These are phyloP conservation scores for Aspergillus sp. DNA, from an alignment of 2,329 filamentous ascomycete genomes.

Conservation along the genomic window DNA sequence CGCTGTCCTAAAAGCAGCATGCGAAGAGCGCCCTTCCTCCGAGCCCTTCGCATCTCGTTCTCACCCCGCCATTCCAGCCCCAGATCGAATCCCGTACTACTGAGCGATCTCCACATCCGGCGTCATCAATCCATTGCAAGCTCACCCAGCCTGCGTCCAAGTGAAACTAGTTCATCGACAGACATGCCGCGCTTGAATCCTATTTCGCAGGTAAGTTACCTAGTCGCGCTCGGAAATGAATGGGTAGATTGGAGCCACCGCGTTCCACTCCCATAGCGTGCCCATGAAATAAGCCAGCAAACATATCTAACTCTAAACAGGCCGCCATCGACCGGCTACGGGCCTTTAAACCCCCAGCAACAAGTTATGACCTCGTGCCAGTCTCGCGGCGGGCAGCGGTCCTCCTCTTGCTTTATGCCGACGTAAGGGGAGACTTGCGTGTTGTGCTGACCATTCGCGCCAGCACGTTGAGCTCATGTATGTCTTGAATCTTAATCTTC, in stretches of 20 bases:
- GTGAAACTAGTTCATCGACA: not conserved
- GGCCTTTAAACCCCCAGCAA: slow-evolving; percentile 57
- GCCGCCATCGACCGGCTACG: slow-evolving; percentile 57
- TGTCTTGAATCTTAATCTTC: slow-evolving; percentile 7
- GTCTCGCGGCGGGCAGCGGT: slow-evolving; percentile 76
- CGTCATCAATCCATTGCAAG: slow-evolving; percentile 1
- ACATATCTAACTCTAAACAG: slow-evolving; percentile 26
- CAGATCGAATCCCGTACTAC: not conserved
- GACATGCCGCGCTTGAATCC: slow-evolving; percentile 28
- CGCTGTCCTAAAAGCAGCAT: slow-evolving; percentile 1
- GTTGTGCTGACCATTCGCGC: slow-evolving; percentile 64
- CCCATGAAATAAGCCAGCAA: not conserved
- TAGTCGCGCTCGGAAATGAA: not conserved
- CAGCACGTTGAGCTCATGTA: slow-evolving; percentile 59
- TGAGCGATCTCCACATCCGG: not conserved
- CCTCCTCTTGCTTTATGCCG: slow-evolving; percentile 82
- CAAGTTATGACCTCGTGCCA: slow-evolving; percentile 57
- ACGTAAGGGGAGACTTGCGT: slow-evolving; percentile 73
- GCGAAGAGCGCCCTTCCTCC: slow-evolving; percentile 1
- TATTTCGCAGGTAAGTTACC: slow-evolving; percentile 24
- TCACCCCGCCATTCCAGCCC: not conserved
- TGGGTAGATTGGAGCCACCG: too few species aligned
- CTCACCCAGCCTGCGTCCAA: not conserved
- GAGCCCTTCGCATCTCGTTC: not conserved
- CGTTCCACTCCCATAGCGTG: too few species aligned